Evolutionary conservation across 305 asterid species (phyloP), one percentile per base, ranked within the genome.

Genomic region (Rubia peregrina): DNA sequence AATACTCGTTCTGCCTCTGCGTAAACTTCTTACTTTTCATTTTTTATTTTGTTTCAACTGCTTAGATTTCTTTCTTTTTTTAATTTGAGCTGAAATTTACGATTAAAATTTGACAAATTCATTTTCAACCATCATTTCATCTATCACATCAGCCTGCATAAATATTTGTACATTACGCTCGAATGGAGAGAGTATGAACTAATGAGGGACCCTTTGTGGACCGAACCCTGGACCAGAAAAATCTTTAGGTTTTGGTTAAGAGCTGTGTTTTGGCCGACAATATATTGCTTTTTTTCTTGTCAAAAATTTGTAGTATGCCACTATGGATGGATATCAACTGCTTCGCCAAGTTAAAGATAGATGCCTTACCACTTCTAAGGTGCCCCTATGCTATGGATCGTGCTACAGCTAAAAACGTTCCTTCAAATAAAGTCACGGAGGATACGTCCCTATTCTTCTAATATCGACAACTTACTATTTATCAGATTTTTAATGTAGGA

Each of bases 251-350:
- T 70, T 30, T 26, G 66, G 44, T 11, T 30, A 8, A 13, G 66
- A 77, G 49, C 43, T 65, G 26, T 61, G 78, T 78, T 82, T 80
- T 80, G 85, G 84, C 87, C 90, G 87, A 86, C 90, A 82, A 72
- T 75, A 71, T 70, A 46, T 76, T 79, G 80, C 83, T 71, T 85
- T 83, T 85, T 83, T 67, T 64, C 73, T 76, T 67, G 70, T 83
- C 78, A 42, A 78, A 53, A 51, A 72, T 83, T 71, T 72, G 61
- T 75, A 69, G 69, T 42, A 65, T 74, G 79, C 81, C 83, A 83
- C 86, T 76, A 80, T 81, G 78, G 74, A 77, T 70, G 83, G 82
- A 74, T 74, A 48, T 21, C 10, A 79, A 81, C 73, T 74, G 64
- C 11, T 71, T 71, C 61, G 19, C 71, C 67, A 63, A 69, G 67